A percentile compares a stretch with the other conserved stretches of the same genome.
Evolutionary conservation across 176 grass and related monocot species (phyloP).

Genomic region (Avena sativa): DNA sequence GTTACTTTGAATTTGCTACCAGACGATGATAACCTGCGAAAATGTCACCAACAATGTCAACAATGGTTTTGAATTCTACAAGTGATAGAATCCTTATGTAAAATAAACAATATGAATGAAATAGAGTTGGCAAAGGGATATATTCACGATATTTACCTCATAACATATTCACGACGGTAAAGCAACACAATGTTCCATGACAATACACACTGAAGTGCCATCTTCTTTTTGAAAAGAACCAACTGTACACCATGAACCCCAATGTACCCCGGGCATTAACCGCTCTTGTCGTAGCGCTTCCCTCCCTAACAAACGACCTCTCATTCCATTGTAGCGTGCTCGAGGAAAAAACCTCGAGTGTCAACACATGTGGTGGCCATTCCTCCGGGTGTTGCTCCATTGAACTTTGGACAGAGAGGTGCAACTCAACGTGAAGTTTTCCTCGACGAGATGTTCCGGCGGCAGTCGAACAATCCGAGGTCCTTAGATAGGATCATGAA

Average conservation of each 20-base stretch:
- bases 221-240: no score
- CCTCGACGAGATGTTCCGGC: not conserved
- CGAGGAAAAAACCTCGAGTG: no score
- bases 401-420: not conserved
- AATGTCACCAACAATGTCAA: not conserved
- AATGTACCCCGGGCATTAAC: no score
- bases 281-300: no score
- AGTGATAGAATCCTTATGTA: no score
- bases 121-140: not conserved
- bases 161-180: no score
- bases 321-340: no score
- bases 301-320: no score
- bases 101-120: not conserved
- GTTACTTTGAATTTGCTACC: not conserved
- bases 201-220: no score
- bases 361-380: no score
- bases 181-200: no score
- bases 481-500: not conserved
- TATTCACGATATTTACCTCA: not conserved
- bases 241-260: no score
- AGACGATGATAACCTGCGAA: not conserved
- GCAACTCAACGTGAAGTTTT: not conserved
- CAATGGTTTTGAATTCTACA: not conserved
- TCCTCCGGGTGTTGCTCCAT: not conserved
- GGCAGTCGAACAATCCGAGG: not conserved